Percentiles rank a stretch among this genome's conserved stretches.
phyloP scores from a whole-genome alignment of 352 stramenopile genomes.

The Phytophthora ohioensis region DNA sequence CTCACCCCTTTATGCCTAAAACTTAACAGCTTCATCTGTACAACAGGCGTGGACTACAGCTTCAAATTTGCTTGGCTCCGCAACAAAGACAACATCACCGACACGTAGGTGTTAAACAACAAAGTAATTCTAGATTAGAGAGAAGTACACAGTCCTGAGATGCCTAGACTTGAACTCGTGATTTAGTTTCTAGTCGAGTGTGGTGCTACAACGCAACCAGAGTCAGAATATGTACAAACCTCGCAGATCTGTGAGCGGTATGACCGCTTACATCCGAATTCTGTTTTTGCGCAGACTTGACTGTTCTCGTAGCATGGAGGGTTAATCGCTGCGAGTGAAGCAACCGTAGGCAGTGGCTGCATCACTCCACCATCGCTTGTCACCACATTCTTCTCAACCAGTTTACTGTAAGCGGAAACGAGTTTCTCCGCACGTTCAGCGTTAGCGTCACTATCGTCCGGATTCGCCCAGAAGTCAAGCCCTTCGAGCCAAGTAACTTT shows the following conservation, averaged over 20 bases:
- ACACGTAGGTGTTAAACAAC: background rate
- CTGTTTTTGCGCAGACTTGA: slow-evolving; percentile 45
- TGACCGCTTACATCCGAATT: slow-evolving; percentile 62
- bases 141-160: background rate
- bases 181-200: background rate
- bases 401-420: slow-evolving; percentile 53
- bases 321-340: slow-evolving; percentile 48
- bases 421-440: slow-evolving; percentile 51
- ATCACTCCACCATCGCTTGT: slow-evolving; percentile 55
- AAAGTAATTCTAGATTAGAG: background rate
- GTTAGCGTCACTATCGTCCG: slow-evolving; percentile 54
- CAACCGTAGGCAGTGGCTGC: slow-evolving; percentile 53
- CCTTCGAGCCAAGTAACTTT: slow-evolving; percentile 45
- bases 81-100: slow-evolving; percentile 6
- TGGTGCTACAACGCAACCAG: slow-evolving; percentile 31
- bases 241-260: slow-evolving; percentile 71
- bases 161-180: background rate
- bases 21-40: background rate
- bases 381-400: slow-evolving; percentile 38
- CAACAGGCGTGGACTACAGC: slow-evolving; percentile 32
- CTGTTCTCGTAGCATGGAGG: slow-evolving; percentile 75
- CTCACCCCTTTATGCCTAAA: background rate
- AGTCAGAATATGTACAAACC: slow-evolving; percentile 43
- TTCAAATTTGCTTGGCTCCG: slow-evolving; percentile 38
- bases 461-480: slow-evolving; percentile 77